Base-by-base conservation (phyloP, 2,329 filamentous ascomycete genomes). In the Chaetothyriales sp. region DNA sequence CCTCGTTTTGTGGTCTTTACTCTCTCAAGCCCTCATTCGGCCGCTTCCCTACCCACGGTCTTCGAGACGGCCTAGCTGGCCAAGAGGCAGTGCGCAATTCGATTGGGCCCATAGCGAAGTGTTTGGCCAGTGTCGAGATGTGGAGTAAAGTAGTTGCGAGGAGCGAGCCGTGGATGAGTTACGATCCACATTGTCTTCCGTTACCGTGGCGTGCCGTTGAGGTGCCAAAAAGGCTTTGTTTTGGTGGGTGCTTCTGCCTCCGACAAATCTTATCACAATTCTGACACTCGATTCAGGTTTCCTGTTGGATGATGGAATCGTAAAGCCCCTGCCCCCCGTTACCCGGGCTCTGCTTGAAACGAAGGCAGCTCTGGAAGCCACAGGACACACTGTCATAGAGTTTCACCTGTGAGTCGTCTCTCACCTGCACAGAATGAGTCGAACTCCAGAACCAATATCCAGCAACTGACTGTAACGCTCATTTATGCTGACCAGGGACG, bases 151-250 rank as follows among this genome's bases (percentile, higher is more conserved):
- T 65, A 0, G 51, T 72, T 20, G 57, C 70, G 44, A 61, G 59
- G 48, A 63, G 68, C 1, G 65, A 73, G 51, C 77, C 77, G 0
- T 81, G 77, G 77, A 62, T n/a, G n/a, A n/a, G 66, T 1, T 59
- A 67, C n/a, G 77, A 81, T 49, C 75, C 76, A 0, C 72, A 71
- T 25, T 68, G 75, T 40, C 57, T 78, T 0, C 75, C 75, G 0
- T 71, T 79, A 3, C 74, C 73, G 0, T 81, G 80, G 80, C 70
- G 74, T 15, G 67, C 73, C 10, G 60, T n/a, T n/a, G n/a, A n/a
- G n/a, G n/a, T n/a, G n/a, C n/a, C n/a, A n/a, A n/a, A n/a, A n/a
- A n/a, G n/a, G n/a, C n/a, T n/a, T n/a, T n/a, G n/a, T n/a, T n/a
- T n/a, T n/a, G n/a, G n/a, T n/a, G n/a, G n/a, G n/a, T n/a, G n/a